Evolutionary conservation across 208 protist species (phyloP), one percentile per base, ranked within the genome.

Genomic region (Naegleria fowleri): DNA sequence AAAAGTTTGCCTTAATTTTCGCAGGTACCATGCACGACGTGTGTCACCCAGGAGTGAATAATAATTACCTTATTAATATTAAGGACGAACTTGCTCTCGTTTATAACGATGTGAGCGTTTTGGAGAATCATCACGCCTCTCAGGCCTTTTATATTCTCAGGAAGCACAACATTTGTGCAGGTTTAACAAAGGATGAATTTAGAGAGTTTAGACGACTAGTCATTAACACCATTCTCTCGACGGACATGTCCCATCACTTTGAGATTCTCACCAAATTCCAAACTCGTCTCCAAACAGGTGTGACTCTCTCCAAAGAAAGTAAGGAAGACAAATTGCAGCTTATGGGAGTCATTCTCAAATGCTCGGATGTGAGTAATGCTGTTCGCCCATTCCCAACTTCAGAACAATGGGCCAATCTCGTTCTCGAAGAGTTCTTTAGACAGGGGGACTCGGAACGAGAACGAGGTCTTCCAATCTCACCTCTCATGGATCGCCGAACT

Each of bases 41-140:
- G 25, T 92, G 95, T 15, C 96, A 97, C 84, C 93, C 94, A 29
- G 96, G 96, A 25, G 58, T 96, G 0, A 95, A 96, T 92, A 97
- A 97, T 90, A 91, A 85, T 38, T 97, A 95, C 85, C 91, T 94
- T 36, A 79, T 95, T 22, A 95, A 95, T 43, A 92, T 92, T 0
- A 22, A 91, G 25, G 91, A 94, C 7, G 43, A 58, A 43, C 83
- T 96, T 22, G 95, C 94, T 38, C 13, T 96, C 9, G 0, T 93
- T 11, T 93, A 59, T 9, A 92, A 90, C 22, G 91, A 88, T 58
- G 25, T 67, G 5, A 93, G 91, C 41, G 92, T 93, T 7, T 52
- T 93, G 7, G 92, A 93, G 40, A 91, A 92, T 43, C 92, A 93
- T 76, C 92, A 93, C n/a, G 93, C 92, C 29, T 90, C 41, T 15